These are phyloP conservation scores for Rhynchospora pubera DNA, from an alignment of 176 grass and related monocot genomes.

Conservation along the genomic window DNA sequence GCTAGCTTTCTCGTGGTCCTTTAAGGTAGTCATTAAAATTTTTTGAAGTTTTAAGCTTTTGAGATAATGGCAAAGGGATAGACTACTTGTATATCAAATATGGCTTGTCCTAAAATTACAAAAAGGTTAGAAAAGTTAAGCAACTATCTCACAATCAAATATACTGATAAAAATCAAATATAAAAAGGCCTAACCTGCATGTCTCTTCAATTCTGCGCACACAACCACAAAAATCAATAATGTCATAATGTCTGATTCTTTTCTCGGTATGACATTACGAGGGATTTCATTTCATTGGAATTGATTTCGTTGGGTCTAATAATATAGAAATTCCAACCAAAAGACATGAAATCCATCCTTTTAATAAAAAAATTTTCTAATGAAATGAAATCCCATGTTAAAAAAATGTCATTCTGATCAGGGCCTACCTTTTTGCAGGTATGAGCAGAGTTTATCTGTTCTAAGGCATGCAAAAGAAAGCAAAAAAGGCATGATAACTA, in stretches of 20 bases:
- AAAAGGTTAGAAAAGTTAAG: background rate
- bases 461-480: constrained; percentile 61
- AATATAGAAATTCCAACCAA: no score
- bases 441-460: constrained; percentile 70
- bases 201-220: background rate
- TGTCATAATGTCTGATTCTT: background rate
- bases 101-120: background rate
- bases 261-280: background rate
- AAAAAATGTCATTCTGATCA: no score
- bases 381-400: no score
- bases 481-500: constrained; percentile 68
- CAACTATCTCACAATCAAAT: background rate
- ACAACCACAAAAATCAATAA: background rate
- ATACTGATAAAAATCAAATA: background rate
- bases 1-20: background rate
- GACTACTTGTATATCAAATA: background rate
- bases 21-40: background rate
- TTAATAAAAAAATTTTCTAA: no score
- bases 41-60: background rate
- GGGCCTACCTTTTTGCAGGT: constrained; percentile 28
- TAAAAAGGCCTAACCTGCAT: background rate
- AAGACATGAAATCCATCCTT: no score
- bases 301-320: no score
- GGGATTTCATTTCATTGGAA: no score
- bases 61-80: background rate